Conservation (phyloP, 164 flowering plant species). For the Malania oleifera region DNA sequence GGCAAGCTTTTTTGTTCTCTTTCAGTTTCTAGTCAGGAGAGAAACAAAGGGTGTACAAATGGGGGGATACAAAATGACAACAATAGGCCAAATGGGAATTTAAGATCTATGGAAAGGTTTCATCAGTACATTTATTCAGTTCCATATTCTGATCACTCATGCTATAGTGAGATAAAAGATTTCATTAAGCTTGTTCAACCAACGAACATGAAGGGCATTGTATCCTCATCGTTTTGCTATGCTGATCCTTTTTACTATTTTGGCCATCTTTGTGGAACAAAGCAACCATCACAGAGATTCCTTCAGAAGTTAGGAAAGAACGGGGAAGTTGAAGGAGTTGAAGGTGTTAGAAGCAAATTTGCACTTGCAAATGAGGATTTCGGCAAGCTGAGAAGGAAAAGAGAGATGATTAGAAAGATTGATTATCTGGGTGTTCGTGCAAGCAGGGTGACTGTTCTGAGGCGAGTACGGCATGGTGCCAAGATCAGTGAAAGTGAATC, state of each 20-base stretch:
- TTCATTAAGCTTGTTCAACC: conserved; percentile 66
- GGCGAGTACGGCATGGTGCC: conserved; percentile 52
- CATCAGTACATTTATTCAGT: conserved; percentile 53
- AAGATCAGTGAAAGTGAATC: conserved; percentile 36
- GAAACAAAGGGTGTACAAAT: conserved; percentile 9
- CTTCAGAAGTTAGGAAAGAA: conserved; percentile 19
- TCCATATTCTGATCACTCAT: conserved; percentile 82
- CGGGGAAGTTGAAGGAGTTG: conserved; percentile 18
- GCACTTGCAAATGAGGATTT: conserved; percentile 4
- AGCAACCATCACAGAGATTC: conserved; percentile 20
- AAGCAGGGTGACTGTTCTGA: conserved; percentile 38
- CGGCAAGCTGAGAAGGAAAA: conserved; percentile 14
- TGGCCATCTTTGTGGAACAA: conserved; percentile 38
- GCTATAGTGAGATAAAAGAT: conserved; percentile 61
- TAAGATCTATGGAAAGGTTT: conserved; percentile 23
- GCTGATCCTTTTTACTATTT: conserved; percentile 62
- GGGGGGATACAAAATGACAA: conserved; percentile 3
- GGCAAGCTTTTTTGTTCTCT: conserved; percentile 25
- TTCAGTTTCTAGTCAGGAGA: conserved; percentile 13
- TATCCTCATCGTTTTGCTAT: conserved; percentile 56
- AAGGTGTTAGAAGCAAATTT: conserved; percentile 15
- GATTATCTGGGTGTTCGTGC: conserved; percentile 17
- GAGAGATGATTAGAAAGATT: conserved; percentile 17
- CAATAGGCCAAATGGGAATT: conserved; percentile 13
- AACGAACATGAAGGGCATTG: conserved; percentile 57